Evolutionary conservation across 2,329 filamentous ascomycete species (phyloP).

Genomic region (Ophiostoma triangulosporum): DNA sequence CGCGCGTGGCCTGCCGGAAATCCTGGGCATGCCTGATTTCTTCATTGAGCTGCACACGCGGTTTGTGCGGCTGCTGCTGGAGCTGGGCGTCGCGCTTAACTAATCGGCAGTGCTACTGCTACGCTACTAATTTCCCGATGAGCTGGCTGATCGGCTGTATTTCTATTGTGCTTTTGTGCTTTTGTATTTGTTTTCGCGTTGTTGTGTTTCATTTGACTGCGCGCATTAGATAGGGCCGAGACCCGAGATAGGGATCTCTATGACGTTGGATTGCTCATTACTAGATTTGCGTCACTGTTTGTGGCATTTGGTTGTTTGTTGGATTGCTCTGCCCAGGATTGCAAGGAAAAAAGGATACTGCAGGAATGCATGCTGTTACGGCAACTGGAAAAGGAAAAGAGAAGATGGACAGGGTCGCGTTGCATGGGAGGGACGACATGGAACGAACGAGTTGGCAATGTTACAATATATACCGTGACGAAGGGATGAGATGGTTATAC

Average conservation of each 20-base stretch:
- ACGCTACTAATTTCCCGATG: neutral
- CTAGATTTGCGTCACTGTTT: neutral
- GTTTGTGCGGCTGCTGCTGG: slow-evolving; percentile 49
- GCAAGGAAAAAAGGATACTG: neutral
- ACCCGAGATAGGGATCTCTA: neutral
- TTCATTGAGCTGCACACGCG: slow-evolving; percentile 52
- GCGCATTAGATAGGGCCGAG: neutral
- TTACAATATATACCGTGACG: too few relatives aligned
- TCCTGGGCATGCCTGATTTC: slow-evolving; percentile 53
- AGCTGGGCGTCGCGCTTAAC: slow-evolving; percentile 41
- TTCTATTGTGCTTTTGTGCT: neutral
- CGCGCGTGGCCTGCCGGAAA: slow-evolving; percentile 48
- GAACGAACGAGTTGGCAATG: too few relatives aligned
- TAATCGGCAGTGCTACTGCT: neutral
- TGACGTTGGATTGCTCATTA: neutral
- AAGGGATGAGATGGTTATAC: neutral
- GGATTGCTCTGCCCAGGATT: neutral
- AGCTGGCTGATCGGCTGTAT: neutral
- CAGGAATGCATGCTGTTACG: too few relatives aligned
- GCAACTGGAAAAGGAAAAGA: too few relatives aligned
- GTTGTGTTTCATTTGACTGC: neutral
- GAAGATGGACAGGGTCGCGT: too few relatives aligned
- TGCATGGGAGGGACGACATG: too few relatives aligned
- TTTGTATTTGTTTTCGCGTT: neutral
- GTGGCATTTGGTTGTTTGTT: neutral